Percentiles rank a stretch among this genome's conserved stretches.
phyloP scores from a whole-genome alignment of 2,329 filamentous ascomycete genomes.

The Cladophialophora chaetospira region DNA sequence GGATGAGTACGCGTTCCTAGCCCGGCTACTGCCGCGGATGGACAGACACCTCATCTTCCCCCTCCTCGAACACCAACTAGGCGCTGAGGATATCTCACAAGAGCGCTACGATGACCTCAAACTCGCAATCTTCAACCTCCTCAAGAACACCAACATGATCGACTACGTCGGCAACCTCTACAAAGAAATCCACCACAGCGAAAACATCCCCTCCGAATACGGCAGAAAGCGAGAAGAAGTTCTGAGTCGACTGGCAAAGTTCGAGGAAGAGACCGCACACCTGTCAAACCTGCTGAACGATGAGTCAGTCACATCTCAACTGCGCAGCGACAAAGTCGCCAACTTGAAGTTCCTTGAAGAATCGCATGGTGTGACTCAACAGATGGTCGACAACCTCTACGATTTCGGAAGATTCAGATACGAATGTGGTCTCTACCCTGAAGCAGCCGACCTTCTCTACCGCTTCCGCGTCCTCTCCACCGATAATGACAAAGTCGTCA shows the following conservation, averaged over 20 bases:
- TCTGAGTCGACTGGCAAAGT: conserved; percentile 76
- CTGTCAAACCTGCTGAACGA: conserved; percentile 84
- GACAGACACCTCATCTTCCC: conserved; percentile 97
- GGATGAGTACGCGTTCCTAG: conserved; percentile 75
- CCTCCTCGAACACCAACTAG: conserved; percentile 85
- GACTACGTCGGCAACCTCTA: conserved; percentile 94
- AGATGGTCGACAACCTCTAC: conserved; percentile 95
- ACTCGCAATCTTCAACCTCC: conserved; percentile 85
- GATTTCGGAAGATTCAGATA: conserved; percentile 98
- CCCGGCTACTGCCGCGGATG: conserved; percentile 86
- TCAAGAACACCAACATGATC: conserved; percentile 98
- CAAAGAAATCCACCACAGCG: conserved; percentile 80
- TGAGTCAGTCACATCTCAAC: conserved; percentile 84
- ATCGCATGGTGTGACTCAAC: conserved; percentile 87
- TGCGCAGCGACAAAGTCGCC: conserved; percentile 95
- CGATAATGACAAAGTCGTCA: conserved; percentile 95
- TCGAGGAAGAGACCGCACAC: conserved; percentile 83
- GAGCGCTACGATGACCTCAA: conserved; percentile 67
- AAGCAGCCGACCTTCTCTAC: conserved; percentile 89
- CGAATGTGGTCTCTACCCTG: conserved; percentile 90
- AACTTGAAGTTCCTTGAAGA: conserved; percentile 99
- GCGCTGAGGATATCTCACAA: conserved; percentile 75
- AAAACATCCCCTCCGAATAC: conserved; percentile 80
- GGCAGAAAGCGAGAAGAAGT: conserved; percentile 87
- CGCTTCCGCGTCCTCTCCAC: conserved; percentile 97